Evolutionary conservation across 176 grass and related monocot genomes (phyloP), one percentile per base, ranked within the genome.

Genomic region (Rhynchospora breviuscula): DNA sequence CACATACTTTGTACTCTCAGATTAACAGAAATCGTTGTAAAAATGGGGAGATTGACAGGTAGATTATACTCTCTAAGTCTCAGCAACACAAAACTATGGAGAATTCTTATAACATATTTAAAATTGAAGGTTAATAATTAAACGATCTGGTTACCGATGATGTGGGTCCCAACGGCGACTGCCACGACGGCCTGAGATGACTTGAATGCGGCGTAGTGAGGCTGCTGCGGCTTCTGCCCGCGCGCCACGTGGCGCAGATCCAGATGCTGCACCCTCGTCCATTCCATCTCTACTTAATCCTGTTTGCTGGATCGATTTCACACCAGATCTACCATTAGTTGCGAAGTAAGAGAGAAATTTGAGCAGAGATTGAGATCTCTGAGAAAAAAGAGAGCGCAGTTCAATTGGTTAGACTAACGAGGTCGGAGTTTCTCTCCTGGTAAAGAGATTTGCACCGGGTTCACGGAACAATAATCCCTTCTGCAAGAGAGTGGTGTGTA

Each of bases 261-360:
- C 85, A 99, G 81, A 85, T 99, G 96, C 77, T 99, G 96, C 85
- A 99, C 91, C 88, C 93, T 95, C 78, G 87, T 79, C 96, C 96
- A 95, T 85, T 92, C 93, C 93, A 95, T 92, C 79, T 48, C 45
- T 45, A 63, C 49, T 21, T 29, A 29, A 29, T 29, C 26, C 19
- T 25, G 19, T 49, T 23, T 52, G 10, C 19, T 82, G 56, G 85
- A 49, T 19, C 5, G 4, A 72, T 25, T 51, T 85, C 83, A 73
- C 67, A 61, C 49, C 51, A 74, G 64, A 73, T 85, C 83, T 67
- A 59, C 33, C 62, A 72, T 67, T n/a, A 56, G 63, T 57, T 53
- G 23, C 15, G 81, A 71, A 45, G 67, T 31, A 26, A 67, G 0
- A 13, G 35, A 65, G 72, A 78, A 19, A 26, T 65, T 31, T 18